Percentiles rank a stretch among this genome's conserved stretches.
These are phyloP conservation scores for Chaetomium fimeti DNA, from an alignment of 495 filamentous ascomycete species.

Conservation along the genomic window DNA sequence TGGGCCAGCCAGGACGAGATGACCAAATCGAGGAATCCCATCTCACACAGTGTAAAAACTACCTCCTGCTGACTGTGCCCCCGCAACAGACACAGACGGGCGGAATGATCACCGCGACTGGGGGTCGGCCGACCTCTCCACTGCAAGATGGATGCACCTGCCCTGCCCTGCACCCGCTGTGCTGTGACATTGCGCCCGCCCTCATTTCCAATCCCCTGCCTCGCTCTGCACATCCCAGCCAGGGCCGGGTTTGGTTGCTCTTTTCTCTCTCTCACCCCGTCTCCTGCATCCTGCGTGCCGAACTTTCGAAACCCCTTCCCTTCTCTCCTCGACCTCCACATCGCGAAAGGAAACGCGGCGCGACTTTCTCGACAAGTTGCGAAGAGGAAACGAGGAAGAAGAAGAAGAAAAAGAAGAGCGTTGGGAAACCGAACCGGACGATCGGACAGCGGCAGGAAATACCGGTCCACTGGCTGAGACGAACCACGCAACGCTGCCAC, in stretches of 20 bases:
- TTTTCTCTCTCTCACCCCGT: neutral
- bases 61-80: constrained; percentile 8
- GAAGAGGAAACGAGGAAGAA: neutral
- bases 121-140: constrained; percentile 23
- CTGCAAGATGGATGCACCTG: constrained; percentile 31
- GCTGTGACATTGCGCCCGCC: constrained; percentile 28
- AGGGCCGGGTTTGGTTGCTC: constrained; percentile 8
- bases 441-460: constrained; percentile 18
- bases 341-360: constrained; percentile 5
- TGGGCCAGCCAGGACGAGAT: constrained; percentile 11
- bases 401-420: neutral
- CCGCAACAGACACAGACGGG: constrained; percentile 9
- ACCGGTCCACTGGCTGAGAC: constrained; percentile 31
- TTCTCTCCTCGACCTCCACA: constrained; percentile 6
- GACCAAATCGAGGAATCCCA: neutral
- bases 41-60: constrained; percentile 22
- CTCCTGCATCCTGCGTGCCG: neutral
- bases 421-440: neutral
- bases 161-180: constrained; percentile 23
- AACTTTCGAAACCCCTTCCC: constrained; percentile 1
- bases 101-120: constrained; percentile 18
- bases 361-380: constrained; percentile 3
- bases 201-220: constrained; percentile 33
- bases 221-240: constrained; percentile 11
- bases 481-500: constrained; percentile 27